Evolutionary conservation across 2,329 filamentous ascomycete species (phyloP).

Genomic region (Aspergillus felis): DNA sequence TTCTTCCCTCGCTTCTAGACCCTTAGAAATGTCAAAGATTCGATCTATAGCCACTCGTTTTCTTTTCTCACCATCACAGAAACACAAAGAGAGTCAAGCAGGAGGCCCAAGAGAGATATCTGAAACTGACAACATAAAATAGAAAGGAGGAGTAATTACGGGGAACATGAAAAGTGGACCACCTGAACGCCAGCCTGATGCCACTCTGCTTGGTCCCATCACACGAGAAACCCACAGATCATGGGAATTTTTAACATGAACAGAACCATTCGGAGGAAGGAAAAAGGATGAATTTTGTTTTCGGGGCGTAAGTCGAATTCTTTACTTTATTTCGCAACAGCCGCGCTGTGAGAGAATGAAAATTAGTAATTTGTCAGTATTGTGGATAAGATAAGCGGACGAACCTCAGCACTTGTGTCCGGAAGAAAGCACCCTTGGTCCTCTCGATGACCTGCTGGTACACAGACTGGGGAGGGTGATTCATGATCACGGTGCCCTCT

Average conservation of each 20-base stretch:
- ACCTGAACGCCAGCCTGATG: conserved; percentile 43
- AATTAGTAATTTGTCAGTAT: conserved; percentile 8
- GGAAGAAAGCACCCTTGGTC: conserved; percentile 98
- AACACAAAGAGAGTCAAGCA: not conserved
- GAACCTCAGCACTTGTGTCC: conserved; percentile 83
- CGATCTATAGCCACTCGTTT: not conserved
- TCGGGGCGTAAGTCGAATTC: conserved; percentile 4
- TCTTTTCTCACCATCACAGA: not conserved
- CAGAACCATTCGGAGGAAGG: conserved; percentile 29
- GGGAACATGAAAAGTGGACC: conserved; percentile 30
- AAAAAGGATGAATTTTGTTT: conserved; percentile 26
- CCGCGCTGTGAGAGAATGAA: conserved; percentile 32
- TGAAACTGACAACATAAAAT: conserved; percentile 1
- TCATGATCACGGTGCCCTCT: conserved; percentile 98
- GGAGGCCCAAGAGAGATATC: conserved; percentile 1
- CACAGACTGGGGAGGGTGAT: conserved; percentile 96
- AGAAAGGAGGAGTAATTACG: conserved; percentile 5
- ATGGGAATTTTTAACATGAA: conserved; percentile 31
- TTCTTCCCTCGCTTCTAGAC: not conserved
- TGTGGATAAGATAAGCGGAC: conserved; percentile 1
- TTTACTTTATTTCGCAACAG: conserved; percentile 47
- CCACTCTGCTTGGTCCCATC: conserved; percentile 37
- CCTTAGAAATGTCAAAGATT: not conserved
- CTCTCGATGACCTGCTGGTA: conserved; percentile 99
- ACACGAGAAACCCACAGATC: conserved; percentile 24